Base-by-base conservation (phyloP, 345 rosid genomes). In the Salix purpurea region DNA sequence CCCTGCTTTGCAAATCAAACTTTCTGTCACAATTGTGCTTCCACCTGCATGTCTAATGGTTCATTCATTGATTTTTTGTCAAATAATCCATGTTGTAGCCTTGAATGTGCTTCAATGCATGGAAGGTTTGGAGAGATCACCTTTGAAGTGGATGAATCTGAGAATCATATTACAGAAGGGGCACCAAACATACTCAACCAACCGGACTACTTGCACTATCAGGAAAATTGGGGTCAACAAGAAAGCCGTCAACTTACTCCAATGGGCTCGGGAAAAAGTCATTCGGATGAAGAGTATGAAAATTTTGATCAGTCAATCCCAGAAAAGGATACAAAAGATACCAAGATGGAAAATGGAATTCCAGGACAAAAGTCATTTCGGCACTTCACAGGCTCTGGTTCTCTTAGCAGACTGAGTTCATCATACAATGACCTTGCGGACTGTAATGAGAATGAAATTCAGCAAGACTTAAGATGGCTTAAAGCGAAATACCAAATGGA, bases 101-200 rank as follows among this genome's bases (percentile, higher is more conserved):
- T 85, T 30, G 89, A 91, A 48, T 90, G 97, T 75, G 86, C 90
- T 84, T 89, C 90, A 23, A 86, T 89, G 90, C 99, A 91, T 76
- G 96, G 96, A 54, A 87, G 93, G 69, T 93, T 96, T 40, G 96
- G 91, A 80, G 97, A 96, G 89, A 84, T 93, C 2, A 91, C 89
- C 0, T 88, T 82, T 73, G 88, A 83, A 77, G 87, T 78, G 8
- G 89, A 89, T 60, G 86, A 86, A 77, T 78, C 90, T 0, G 83
- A 84, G 80, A 84, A 81, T 69, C 84, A 54, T 44, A 73, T 71
- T 34, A 76, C 81, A 37, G 88, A 83, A 8, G 76, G 74, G 37
- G 83, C 82, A 37, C 77, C 81, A 24, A 76, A 77, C 21, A 62
- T 36, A 39, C 69, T 79, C 39, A 79, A 71, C 77, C 84, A 78